Evolutionary conservation across 2,329 filamentous ascomycete genomes (phyloP), one percentile per base, ranked within the genome.

Genomic region (Colletotrichum cuscutae): DNA sequence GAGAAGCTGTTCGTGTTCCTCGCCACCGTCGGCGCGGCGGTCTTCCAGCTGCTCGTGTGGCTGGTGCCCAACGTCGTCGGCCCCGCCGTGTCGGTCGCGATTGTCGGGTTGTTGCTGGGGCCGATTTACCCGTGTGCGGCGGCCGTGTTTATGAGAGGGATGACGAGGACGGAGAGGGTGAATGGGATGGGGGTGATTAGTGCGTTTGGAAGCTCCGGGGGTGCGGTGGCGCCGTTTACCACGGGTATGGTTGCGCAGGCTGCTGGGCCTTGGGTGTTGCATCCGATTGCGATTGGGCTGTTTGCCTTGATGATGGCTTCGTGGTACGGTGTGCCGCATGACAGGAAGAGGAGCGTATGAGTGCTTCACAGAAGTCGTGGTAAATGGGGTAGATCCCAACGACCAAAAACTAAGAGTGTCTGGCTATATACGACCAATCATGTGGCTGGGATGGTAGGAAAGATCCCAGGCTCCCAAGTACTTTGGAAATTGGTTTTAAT

Each of bases 31-130:
- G 92, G 91, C 3, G 89, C 92, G 0, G 85, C 90, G 4, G 83
- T 88, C 0, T 93, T 96, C 75, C 89, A 97, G 82, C 81, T 95
- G n/a, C 84, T 97, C 30, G 91, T 94, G 11, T 97, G 94, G 94
- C 84, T 90, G 37, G 88, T 95, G 30, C 94, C 93, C 1, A 94
- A 94, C 78, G 84, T 95, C n/a, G 84, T 94, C 37, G 91, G 91
- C 15, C 88, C 93, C 75, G 90, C 91, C 22, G 91, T 93, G 1
- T 88, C 90, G 3, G 88, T 94, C 4, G 84, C 90, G 81, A 83
- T 97, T 28, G 87, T 97, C 22, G 95, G 95, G 13, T 82, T 97
- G 8, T 81, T 97, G 35, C 85, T 97, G 0, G 94, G 95, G 0
- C 94, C 94, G 0, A 87, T 97, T 5, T 97, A 95, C 78, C 94